Percentiles rank a stretch among this genome's conserved stretches.
Conservation (phyloP, 83 land plant species). For the Thuja plicata region DNA sequence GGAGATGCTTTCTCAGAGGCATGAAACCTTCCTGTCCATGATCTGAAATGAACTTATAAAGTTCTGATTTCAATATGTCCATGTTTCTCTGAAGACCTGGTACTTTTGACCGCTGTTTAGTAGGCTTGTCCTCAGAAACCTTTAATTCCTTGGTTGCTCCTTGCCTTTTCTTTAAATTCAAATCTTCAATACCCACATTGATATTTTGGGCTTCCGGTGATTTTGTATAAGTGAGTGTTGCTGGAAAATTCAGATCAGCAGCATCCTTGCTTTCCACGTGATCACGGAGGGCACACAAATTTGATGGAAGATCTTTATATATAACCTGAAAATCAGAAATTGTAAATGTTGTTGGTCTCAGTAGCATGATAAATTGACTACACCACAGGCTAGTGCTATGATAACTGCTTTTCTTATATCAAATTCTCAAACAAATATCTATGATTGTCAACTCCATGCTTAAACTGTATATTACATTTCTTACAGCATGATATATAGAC, state of each 20-base stretch:
- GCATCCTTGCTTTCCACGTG: conserved; percentile 49
- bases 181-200: background rate
- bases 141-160: background rate
- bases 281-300: conserved; percentile 94
- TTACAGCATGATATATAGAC: background rate
- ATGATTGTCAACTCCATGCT: background rate
- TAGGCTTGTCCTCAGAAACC: conserved; percentile 4
- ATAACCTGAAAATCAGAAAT: conserved; percentile 62
- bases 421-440: background rate
- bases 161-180: conserved; percentile 4
- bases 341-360: background rate
- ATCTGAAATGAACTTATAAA: conserved; percentile 62
- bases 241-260: background rate
- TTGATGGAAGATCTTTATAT: conserved; percentile 98
- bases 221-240: background rate
- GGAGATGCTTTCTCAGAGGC: conserved; percentile 91
- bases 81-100: conserved; percentile 80
- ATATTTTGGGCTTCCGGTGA: background rate
- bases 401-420: background rate
- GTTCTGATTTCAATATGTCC: conserved; percentile 76
- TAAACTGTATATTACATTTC: background rate
- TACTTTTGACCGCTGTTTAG: conserved; percentile 52
- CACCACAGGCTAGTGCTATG: background rate
- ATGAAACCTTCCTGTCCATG: conserved; percentile 92
- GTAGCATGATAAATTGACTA: background rate